A percentile compares a stretch with the other conserved stretches of the same genome.
Conservation (phyloP, 805 yeast species). For the Ogataea nakhonphanomensis region DNA sequence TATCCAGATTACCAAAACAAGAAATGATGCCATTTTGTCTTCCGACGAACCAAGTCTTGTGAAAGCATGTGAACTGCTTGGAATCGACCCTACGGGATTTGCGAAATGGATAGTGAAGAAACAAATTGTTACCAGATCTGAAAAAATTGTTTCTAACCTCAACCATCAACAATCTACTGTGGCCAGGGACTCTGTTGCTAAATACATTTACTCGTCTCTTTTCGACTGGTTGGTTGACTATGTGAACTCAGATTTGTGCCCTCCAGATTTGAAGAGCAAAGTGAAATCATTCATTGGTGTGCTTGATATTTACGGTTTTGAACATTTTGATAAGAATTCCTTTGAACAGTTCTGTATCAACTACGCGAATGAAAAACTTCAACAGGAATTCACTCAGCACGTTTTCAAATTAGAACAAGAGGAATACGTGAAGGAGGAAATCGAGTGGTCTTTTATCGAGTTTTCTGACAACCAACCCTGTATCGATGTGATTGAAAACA, state of each 20-base stretch:
- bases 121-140: conserved; percentile 89
- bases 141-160: conserved; percentile 81
- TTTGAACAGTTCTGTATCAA: conserved; percentile 97
- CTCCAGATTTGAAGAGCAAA: conserved; percentile 58
- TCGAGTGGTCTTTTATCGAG: conserved; percentile 95
- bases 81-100: conserved; percentile 67
- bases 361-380: conserved; percentile 94
- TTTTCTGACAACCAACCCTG: conserved; percentile 97
- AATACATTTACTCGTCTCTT: conserved; percentile 85
- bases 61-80: conserved; percentile 80
- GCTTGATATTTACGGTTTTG: conserved; percentile 95
- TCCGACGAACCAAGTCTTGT: conserved; percentile 84
- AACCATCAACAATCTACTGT: conserved; percentile 81
- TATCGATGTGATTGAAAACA: conserved; percentile 85
- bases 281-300: conserved; percentile 86
- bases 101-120: conserved; percentile 92
- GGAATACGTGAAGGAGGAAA: conserved; percentile 86
- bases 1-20: conserved; percentile 77
- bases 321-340: conserved; percentile 89
- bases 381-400: conserved; percentile 96
- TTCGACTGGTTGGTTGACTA: conserved; percentile 93
- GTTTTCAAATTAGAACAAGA: conserved; percentile 97
- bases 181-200: conserved; percentile 95
- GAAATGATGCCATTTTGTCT: conserved; percentile 76
- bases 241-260: conserved; percentile 78